Base-by-base conservation (phyloP, 306 rosid species). In the Malus sylvestris region DNA sequence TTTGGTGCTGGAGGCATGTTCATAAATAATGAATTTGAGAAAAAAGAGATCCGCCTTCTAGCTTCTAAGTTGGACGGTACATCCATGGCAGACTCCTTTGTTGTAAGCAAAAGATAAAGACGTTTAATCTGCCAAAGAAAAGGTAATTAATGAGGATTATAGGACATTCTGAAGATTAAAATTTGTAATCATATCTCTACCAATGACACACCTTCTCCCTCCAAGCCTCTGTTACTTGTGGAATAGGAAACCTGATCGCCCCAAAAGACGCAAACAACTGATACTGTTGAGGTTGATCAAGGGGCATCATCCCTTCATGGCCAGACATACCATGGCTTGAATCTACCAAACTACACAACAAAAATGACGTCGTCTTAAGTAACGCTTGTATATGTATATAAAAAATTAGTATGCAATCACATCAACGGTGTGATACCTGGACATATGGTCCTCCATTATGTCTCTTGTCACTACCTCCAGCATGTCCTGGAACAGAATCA, bases 1-100 rank as follows among this genome's bases (percentile, higher is more conserved):
- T 92, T 95, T 68, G 98, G 98, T 42, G 98, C 89, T 46, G 88
- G 66, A 81, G 96, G 98, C 98, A 95, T 95, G 69, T 92, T 89
- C 98, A 95, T 95, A 86, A 86, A 95, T 78, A 95, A 80, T 58
- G 98, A 95, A 89, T 95, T 95, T 60, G 97, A 92, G 83, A 95
- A 95, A 87, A 90, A 95, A 4, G 98, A 90, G 70, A 95, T 95
- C 4, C 98, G 90, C 80, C 98, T 83, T 84, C 93, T 92, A 67
- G 98, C 98, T 87, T 95, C 98, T 63, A 95, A 90, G 82, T 95
- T 95, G 80, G 97, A 92, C 4, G 98, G 98, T 22, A 95, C 98
- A 74, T 92, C 97, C 97, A 95, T 95, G 69, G 97, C 98, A 71
- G 98, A 95, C 85, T 95, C 98, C 86, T 95, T 95, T 64, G 97